A percentile compares a stretch with the other conserved stretches of the same genome.
Evolutionary conservation across 1,284 basidiomycete genomes (phyloP).

Genomic region (Cryptococcus amylolentus): DNA sequence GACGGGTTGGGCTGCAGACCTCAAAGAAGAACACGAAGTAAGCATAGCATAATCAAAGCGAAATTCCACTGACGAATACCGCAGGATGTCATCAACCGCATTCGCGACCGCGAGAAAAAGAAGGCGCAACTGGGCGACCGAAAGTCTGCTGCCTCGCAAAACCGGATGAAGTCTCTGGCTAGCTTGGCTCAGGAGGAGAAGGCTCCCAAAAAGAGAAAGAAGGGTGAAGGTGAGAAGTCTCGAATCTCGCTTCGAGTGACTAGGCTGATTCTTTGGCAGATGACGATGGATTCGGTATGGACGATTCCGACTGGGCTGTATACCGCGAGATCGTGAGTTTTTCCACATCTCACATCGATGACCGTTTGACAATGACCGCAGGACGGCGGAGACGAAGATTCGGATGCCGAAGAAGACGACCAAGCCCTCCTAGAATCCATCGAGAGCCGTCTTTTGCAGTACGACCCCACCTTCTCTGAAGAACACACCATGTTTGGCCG

Average conservation of each 20-base stretch:
- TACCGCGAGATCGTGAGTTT: conserved; percentile 86
- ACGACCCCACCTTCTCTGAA: conserved; percentile 78
- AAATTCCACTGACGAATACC: not conserved
- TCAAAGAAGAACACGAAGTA: conserved; percentile 76
- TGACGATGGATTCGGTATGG: conserved; percentile 88
- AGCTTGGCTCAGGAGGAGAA: conserved; percentile 81
- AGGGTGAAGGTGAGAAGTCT: conserved; percentile 62
- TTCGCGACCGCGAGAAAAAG: conserved; percentile 77
- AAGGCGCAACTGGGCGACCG: conserved; percentile 82
- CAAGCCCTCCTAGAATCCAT: conserved; percentile 66
- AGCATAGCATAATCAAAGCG: conserved; percentile 9
- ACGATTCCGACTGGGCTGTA: conserved; percentile 96
- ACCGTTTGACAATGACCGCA: conserved; percentile 30
- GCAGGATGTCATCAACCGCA: conserved; percentile 72
- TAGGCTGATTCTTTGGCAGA: conserved; percentile 49
- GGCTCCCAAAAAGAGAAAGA: conserved; percentile 65
- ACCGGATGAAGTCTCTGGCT: conserved; percentile 95
- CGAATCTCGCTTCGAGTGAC: not conserved
- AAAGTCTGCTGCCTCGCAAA: conserved; percentile 93
- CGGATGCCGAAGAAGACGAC: conserved; percentile 95
- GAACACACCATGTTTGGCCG: conserved; percentile 79
- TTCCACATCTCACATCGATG: not conserved
- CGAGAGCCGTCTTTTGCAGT: conserved; percentile 74
- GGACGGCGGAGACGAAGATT: conserved; percentile 78
- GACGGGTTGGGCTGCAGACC: conserved; percentile 65